These are phyloP conservation scores for Phaeoacremonium minimum DNA, from an alignment of 2,329 filamentous ascomycete genomes.

Conservation along the genomic window DNA sequence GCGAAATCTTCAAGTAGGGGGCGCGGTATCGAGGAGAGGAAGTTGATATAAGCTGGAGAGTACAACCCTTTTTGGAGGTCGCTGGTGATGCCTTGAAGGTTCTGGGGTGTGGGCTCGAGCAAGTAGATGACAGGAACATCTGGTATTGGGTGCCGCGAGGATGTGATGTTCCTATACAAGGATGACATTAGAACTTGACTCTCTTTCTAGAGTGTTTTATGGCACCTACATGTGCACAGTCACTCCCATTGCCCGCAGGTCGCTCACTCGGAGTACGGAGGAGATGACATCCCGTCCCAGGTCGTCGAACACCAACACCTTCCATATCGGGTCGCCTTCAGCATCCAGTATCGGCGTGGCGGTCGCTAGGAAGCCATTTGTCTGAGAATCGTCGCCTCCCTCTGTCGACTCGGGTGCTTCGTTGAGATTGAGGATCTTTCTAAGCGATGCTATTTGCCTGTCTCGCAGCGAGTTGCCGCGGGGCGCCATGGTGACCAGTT, in stretches of 20 bases:
- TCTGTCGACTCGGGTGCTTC: conserved; percentile 59
- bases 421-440: conserved; percentile 94
- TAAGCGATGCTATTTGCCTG: conserved; percentile 74
- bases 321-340: too few species aligned
- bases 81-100: conserved; percentile 76
- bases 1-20: conserved; percentile 94
- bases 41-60: conserved; percentile 92
- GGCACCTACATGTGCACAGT: conserved; percentile 86
- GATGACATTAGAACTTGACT: conserved; percentile 1
- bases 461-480: conserved; percentile 43
- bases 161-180: conserved; percentile 66
- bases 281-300: conserved; percentile 66
- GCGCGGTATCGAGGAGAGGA: conserved; percentile 87
- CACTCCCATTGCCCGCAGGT: conserved; percentile 88
- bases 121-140: conserved; percentile 96
- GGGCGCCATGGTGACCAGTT: conserved; percentile 36
- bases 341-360: conserved; percentile 77
- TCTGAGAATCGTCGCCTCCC: conserved; percentile 57
- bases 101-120: conserved; percentile 80
- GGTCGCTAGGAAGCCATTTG: conserved; percentile 62
- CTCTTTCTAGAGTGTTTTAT: too few species aligned
- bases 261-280: conserved; percentile 90
- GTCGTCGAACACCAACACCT: conserved; percentile 90
- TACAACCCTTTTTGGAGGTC: conserved; percentile 88
- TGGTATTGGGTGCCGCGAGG: conserved; percentile 81